Percentiles rank a stretch among this genome's conserved stretches.
Evolutionary conservation across 1,284 basidiomycete genomes (phyloP).

Genomic region (Porogramme epimiltina): DNA sequence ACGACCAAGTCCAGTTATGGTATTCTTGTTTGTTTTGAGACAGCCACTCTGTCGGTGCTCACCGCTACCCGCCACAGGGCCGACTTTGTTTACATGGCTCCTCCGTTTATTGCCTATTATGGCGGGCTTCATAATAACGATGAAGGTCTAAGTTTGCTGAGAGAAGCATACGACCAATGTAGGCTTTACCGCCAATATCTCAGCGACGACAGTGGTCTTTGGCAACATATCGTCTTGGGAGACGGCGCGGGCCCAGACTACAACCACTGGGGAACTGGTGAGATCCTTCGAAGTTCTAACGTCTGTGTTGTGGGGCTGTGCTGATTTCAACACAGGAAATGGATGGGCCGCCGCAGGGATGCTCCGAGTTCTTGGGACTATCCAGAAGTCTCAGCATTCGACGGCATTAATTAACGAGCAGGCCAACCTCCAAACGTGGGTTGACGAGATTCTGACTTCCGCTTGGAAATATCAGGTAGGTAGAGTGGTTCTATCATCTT

Average conservation of each 20-base stretch:
- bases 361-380: slow-evolving; percentile 60
- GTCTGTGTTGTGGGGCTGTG: not conserved
- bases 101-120: slow-evolving; percentile 80
- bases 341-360: slow-evolving; percentile 73
- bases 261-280: slow-evolving; percentile 57
- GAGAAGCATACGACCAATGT: slow-evolving; percentile 68
- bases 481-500: not conserved
- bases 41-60: not conserved
- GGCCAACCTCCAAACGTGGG: slow-evolving; percentile 54
- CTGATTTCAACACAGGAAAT: slow-evolving; percentile 45
- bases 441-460: slow-evolving; percentile 54
- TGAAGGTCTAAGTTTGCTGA: slow-evolving; percentile 49
- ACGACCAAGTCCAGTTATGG: slow-evolving; percentile 56
- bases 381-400: slow-evolving; percentile 42
- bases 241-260: slow-evolving; percentile 40
- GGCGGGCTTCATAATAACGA: slow-evolving; percentile 49
- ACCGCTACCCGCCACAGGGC: slow-evolving; percentile 36
- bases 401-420: slow-evolving; percentile 35
- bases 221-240: slow-evolving; percentile 56
- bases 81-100: slow-evolving; percentile 73
- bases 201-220: slow-evolving; percentile 45
- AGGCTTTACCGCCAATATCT: slow-evolving; percentile 60
- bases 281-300: not conserved
- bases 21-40: slow-evolving; percentile 18
- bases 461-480: slow-evolving; percentile 52